These are phyloP conservation scores for Beta macrorhiza DNA, from an alignment of 179 eudicot species.

Conservation along the genomic window DNA sequence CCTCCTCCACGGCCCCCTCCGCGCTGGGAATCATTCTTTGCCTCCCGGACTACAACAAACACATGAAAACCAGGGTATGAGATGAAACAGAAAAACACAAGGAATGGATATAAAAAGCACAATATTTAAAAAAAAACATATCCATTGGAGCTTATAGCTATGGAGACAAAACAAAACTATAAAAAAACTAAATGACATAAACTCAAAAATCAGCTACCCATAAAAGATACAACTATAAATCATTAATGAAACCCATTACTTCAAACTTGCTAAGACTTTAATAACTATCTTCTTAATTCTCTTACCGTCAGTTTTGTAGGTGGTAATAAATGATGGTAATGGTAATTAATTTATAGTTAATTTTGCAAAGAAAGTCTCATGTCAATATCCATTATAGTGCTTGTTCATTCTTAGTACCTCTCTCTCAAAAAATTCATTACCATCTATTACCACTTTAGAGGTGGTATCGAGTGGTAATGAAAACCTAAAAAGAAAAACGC, in stretches of 20 bases:
- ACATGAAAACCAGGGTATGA: background rate
- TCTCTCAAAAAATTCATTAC: too few relatives aligned
- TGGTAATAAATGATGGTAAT: too few relatives aligned
- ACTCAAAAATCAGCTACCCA: background rate
- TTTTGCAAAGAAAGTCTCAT: too few relatives aligned
- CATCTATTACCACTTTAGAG: too few relatives aligned
- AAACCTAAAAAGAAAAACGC: too few relatives aligned
- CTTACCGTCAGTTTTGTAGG: too few relatives aligned
- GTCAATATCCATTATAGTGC: too few relatives aligned
- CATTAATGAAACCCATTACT: background rate
- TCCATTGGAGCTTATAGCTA: background rate
- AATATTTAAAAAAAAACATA: background rate
- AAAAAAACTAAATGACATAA: background rate
- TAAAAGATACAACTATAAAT: background rate
- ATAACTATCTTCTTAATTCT: background rate
- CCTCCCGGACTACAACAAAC: constrained; percentile 32
- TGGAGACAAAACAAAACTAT: background rate
- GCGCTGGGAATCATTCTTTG: constrained; percentile 34
- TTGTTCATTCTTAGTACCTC: too few relatives aligned
- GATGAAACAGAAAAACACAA: background rate
- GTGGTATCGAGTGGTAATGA: too few relatives aligned
- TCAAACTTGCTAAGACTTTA: background rate
- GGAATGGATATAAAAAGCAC: background rate
- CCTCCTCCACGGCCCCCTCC: constrained; percentile 40
- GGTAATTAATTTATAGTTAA: too few relatives aligned